Base-by-base conservation (phyloP, 495 filamentous ascomycete species). In the Tricharina praecox region DNA sequence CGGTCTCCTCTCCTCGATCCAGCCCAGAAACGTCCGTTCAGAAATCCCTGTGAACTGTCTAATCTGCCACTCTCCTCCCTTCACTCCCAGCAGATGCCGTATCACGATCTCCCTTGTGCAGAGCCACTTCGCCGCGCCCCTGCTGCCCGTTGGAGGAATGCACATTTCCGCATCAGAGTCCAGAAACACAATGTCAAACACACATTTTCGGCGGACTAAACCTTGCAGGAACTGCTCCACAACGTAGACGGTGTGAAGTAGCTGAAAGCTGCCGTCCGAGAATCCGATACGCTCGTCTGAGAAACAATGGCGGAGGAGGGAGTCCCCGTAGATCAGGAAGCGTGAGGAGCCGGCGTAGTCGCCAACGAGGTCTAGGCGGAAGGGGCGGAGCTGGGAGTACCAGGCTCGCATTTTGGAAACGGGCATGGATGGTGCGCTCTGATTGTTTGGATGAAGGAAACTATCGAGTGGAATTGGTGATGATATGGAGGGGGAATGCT, bases 251-350 rank as follows among this genome's bases (percentile, higher is more conserved):
- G 76, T 76, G 57, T 87, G 82, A 0, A 87, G 62, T 5, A 85
- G 50, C 53, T 85, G 81, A 43, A 82, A 80, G 1, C 81, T 81
- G 13, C n/a, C 19, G 7, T 5, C 7, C n/a, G 24, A 44, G 23
- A 48, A 41, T 15, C 86, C 77, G 3, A 86, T 68, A 23, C 68
- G 59, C 2, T 64, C 34, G 47, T 81, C 68, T 15, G 67, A 62
- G 32, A 85, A 72, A 52, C 70, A 77, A 28, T 77, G 58, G 11
- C 75, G 63, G 1, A 87, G 62, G 9, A 86, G 63, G 0, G 79
- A 79, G 47, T 87, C 81, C 1, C 81, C 81, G 50, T 87, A 77
- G 32, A 87, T 67, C 7, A 82, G 58, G 62, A 85, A 85, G 1
- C 77, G 66, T 49, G 82, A 81, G 38, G 71, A 67, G 13, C 82